Conservation (phyloP, 2,329 filamentous ascomycete genomes). For the Mariannaea elegans region DNA sequence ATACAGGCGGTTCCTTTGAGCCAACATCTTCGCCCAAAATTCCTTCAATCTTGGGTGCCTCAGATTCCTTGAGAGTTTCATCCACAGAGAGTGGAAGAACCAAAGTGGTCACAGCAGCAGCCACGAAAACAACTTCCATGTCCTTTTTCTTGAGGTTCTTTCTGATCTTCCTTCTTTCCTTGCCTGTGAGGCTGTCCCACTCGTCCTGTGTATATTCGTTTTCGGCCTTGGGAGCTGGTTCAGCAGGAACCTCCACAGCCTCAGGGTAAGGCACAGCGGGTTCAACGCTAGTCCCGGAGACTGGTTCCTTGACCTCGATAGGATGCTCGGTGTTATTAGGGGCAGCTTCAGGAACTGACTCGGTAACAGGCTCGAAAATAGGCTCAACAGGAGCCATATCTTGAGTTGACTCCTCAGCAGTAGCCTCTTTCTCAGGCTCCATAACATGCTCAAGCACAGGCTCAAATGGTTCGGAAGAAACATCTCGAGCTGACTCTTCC, state of each 20-base stretch:
- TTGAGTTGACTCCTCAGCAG: neutral
- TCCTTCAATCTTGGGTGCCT: neutral
- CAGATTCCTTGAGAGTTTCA: slow-evolving; percentile 2
- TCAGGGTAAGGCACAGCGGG: too few relatives aligned
- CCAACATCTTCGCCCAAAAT: neutral
- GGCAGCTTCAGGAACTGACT: neutral
- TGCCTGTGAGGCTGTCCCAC: slow-evolving; percentile 30
- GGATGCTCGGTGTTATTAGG: neutral
- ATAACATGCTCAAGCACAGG: neutral
- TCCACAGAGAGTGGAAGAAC: neutral
- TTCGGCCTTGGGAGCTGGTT: slow-evolving; percentile 13
- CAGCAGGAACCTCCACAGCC: neutral
- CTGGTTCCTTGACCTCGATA: neutral
- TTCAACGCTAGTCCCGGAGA: neutral
- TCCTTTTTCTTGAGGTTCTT: slow-evolving; percentile 37
- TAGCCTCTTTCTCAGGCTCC: neutral
- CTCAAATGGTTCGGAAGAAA: neutral
- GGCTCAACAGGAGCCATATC: neutral
- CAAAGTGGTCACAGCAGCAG: neutral
- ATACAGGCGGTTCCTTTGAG: slow-evolving; percentile 5
- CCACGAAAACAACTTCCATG: neutral
- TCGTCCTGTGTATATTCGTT: slow-evolving; percentile 35
- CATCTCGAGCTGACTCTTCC: neutral
- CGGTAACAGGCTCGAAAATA: neutral
- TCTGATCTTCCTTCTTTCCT: slow-evolving; percentile 38